Conservation (phyloP, 2,329 filamentous ascomycete species). For the Aspergillus costaricaensis region DNA sequence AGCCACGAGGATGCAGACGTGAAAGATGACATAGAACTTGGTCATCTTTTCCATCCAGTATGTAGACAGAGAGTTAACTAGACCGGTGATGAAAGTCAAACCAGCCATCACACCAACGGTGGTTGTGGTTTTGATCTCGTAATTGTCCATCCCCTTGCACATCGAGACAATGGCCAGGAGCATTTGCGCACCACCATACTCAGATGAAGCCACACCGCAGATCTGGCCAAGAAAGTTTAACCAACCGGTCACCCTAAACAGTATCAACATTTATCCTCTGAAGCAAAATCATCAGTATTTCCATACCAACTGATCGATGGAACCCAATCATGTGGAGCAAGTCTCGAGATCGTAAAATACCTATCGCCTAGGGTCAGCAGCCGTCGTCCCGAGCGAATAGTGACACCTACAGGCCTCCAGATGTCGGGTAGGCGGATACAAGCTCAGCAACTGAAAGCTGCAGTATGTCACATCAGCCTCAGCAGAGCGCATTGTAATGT, state of each 20-base stretch:
- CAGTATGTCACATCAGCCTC: not conserved
- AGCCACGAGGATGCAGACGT: not conserved
- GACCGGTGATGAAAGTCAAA: constrained; percentile 1
- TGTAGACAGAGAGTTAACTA: constrained; percentile 3
- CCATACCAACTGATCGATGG: constrained; percentile 2
- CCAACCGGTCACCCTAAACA: not conserved
- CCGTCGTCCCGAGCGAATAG: not conserved
- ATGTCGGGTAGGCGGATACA: not conserved
- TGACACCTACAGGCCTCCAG: constrained; percentile 1
- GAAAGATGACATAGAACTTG: constrained; percentile 8
- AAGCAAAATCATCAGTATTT: not conserved
- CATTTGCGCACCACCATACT: constrained; percentile 7
- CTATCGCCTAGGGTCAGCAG: not conserved
- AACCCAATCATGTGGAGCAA: constrained; percentile 1
- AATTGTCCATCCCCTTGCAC: not conserved
- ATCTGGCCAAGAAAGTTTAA: not conserved
- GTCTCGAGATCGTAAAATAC: constrained; percentile 2
- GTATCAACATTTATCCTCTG: not conserved
- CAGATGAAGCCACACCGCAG: constrained; percentile 5
- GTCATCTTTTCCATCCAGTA: constrained; percentile 10
- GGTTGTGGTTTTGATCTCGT: constrained; percentile 5
- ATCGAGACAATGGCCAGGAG: constrained; percentile 6
- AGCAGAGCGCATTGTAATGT: too few species aligned
- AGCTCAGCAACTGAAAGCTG: constrained; percentile 6
- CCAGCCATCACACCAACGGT: constrained; percentile 7